Evolutionary conservation across 139 green algal genomes (phyloP), one percentile per base, ranked within the genome.

Genomic region (Marvania coccoides): DNA sequence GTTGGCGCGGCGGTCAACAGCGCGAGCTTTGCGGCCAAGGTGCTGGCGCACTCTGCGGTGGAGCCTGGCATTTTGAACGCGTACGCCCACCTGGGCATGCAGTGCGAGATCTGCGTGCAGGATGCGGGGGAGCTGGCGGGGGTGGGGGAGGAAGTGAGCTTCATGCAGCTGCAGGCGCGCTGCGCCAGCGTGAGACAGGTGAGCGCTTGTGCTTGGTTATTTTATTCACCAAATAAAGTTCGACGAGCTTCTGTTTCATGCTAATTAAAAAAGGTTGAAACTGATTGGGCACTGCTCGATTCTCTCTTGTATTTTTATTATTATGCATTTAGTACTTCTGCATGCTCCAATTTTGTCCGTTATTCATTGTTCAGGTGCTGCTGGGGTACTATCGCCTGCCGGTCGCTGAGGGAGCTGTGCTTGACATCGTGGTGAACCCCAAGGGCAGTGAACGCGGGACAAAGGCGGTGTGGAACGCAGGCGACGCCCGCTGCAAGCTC

Each of bases 1-100:
- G 72, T 90, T 10, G 78, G 83, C 42, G 65, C 85, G 28, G 53
- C 47, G n/a, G 37, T 87, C 58, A 88, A 90, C 71, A 70, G 81
- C 30, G 74, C 82, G 14, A 70, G 62, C 31, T 89, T 76, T 29
- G 56, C 74, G 2, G 83, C 79, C 48, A 82, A 79, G 47, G 15
- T 78, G 26, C 55, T 83, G 6, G 64, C 75, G 5, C 60, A 82
- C 64, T 24, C 30, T 39, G 63, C 62, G 2, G 29, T 67, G 3
- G 23, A 72, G 37, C 70, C 70, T 1, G 38, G 63, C 29, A 45
- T 58, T 26, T 23, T 77, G 24, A 3, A 9, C 0, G 39, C 54
- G 13, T 72, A 72, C 53, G 10, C 28, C 14, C 12, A 42, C 24
- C 36, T 77, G 40, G 70, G 63, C 31, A 26, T 10, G 12, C 42